Conservation (phyloP, 75 land plant species). For the Azolla pinnata region DNA sequence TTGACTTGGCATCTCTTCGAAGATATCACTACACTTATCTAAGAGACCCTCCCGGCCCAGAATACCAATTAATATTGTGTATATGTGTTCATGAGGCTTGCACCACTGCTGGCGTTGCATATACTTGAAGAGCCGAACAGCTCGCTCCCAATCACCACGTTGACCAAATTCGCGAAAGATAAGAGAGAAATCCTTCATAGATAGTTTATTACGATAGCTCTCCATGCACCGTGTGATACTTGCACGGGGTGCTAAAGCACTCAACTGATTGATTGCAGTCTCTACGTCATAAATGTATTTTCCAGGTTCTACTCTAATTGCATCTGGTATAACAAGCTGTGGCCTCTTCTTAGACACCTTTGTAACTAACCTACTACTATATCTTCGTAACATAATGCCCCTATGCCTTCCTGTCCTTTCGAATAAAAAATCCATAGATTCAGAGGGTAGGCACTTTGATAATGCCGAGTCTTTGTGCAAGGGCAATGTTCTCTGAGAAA, state of each 20-base stretch:
- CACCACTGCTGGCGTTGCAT: constrained; percentile 97
- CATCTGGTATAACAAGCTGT: constrained; percentile 4
- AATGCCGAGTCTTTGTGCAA: not conserved
- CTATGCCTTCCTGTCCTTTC: not conserved
- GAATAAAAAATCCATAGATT: not conserved
- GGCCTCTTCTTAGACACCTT: not conserved
- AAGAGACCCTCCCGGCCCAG: constrained; percentile 78
- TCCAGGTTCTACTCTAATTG: constrained; percentile 45
- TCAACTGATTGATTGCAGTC: constrained; percentile 59
- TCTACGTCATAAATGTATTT: constrained; percentile 87
- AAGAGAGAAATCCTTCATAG: constrained; percentile 73
- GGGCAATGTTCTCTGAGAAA: not conserved
- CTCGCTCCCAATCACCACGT: constrained; percentile 91
- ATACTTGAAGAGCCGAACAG: constrained; percentile 81
- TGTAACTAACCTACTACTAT: not conserved
- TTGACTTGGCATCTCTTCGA: constrained; percentile 77
- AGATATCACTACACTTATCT: constrained; percentile 63
- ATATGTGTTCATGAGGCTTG: constrained; percentile 88
- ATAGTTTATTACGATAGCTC: constrained; percentile 49
- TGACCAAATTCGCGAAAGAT: constrained; percentile 83
- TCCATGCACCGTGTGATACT: constrained; percentile 89
- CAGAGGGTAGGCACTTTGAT: not conserved
- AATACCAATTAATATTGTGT: constrained; percentile 70
- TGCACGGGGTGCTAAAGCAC: constrained; percentile 78
- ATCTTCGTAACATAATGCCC: not conserved